A percentile compares a stretch with the other conserved stretches of the same genome.
These are phyloP conservation scores for Spathaspora girioi DNA, from an alignment of 805 yeast genomes.

Conservation along the genomic window DNA sequence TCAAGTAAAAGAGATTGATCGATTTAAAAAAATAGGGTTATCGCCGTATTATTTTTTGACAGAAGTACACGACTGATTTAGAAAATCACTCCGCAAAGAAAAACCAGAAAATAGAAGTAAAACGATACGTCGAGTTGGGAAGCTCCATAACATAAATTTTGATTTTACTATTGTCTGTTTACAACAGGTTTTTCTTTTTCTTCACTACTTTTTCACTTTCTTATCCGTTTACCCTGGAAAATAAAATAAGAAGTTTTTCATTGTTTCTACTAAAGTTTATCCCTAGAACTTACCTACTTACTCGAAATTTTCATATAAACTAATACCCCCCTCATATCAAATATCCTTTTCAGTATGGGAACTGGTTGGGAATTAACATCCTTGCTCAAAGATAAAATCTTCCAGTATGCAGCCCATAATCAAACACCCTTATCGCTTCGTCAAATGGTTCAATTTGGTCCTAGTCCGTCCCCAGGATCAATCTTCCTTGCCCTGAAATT, in stretches of 20 bases:
- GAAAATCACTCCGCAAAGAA: neutral
- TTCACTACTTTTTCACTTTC: neutral
- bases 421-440: conserved; percentile 82
- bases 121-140: neutral
- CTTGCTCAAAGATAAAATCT: conserved; percentile 50
- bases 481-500: conserved; percentile 81
- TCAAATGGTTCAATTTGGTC: conserved; percentile 92
- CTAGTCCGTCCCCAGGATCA: conserved; percentile 71
- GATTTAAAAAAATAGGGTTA: no score
- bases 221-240: neutral
- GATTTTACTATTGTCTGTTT: neutral
- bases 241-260: neutral
- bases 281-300: neutral
- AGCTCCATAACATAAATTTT: neutral
- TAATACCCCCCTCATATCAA: neutral
- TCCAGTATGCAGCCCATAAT: conserved; percentile 65
- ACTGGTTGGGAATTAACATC: conserved; percentile 50
- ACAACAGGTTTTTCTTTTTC: neutral
- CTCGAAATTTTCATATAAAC: neutral
- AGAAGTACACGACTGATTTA: neutral
- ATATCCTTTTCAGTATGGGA: conserved; percentile 22
- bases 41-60: neutral
- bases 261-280: neutral
- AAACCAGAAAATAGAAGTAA: neutral
- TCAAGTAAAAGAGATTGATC: no score